Percentiles rank a stretch among this genome's conserved stretches.
These are phyloP conservation scores for Volvox africanus DNA, from an alignment of 139 green algal genomes.

Conservation along the genomic window DNA sequence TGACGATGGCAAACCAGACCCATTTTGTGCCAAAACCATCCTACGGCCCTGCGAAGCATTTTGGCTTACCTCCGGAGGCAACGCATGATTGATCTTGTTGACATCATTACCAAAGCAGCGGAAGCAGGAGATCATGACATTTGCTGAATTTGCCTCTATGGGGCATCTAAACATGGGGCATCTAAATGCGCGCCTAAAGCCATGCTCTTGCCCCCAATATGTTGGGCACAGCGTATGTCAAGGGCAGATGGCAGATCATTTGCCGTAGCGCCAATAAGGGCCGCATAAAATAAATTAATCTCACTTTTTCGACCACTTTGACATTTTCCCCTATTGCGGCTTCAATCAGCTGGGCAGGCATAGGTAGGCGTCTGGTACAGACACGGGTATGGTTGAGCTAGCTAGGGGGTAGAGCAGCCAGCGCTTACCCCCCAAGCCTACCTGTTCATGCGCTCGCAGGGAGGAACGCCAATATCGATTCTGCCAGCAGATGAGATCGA, in stretches of 20 bases:
- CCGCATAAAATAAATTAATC: not conserved
- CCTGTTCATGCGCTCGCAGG: not conserved
- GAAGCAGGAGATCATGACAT: not conserved
- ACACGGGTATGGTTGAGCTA: not conserved
- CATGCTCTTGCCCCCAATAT: not conserved
- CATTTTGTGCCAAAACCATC: too few species aligned
- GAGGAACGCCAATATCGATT: slow-evolving; percentile 12
- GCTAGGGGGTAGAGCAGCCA: not conserved
- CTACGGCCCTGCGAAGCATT: too few species aligned
- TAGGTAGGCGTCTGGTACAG: slow-evolving; percentile 6
- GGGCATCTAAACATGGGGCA: not conserved
- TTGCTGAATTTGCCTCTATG: slow-evolving; percentile 25
- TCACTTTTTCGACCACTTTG: not conserved
- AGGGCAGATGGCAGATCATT: not conserved
- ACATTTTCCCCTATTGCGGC: not conserved
- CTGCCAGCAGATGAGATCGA: slow-evolving; percentile 7
- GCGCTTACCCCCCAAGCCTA: not conserved
- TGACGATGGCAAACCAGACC: too few species aligned
- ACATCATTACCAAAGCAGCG: too few species aligned
- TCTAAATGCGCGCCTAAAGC: not conserved
- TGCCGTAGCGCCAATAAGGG: not conserved
- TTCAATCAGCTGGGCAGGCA: not conserved
- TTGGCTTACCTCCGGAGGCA: too few species aligned
- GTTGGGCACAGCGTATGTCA: not conserved
- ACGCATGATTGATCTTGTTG: too few species aligned